A percentile compares a stretch with the other conserved stretches of the same genome.
Evolutionary conservation across 805 yeast genomes (phyloP).

Genomic region (Saccharomyces jurei): DNA sequence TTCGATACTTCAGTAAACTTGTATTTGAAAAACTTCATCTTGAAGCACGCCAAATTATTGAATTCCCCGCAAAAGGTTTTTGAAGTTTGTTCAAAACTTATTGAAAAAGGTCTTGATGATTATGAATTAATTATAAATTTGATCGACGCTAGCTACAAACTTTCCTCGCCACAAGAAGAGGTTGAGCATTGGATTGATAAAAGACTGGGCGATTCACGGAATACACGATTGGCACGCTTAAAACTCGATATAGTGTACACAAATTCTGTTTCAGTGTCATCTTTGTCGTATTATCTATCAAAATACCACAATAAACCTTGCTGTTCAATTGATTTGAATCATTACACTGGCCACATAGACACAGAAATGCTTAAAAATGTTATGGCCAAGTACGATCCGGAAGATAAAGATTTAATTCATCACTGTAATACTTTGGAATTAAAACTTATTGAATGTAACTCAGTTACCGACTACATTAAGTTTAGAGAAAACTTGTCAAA

Average conservation of each 20-base stretch:
- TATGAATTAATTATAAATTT: slow-evolving; percentile 34
- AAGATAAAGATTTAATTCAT: slow-evolving; percentile 38
- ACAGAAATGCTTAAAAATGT: slow-evolving; percentile 11
- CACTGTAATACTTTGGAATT: slow-evolving; percentile 35
- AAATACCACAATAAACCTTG: slow-evolving; percentile 50
- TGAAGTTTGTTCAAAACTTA: slow-evolving; percentile 34
- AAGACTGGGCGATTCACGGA: slow-evolving; percentile 38
- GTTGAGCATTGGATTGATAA: slow-evolving; percentile 25
- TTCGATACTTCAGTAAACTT: slow-evolving; percentile 40
- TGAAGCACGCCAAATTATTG: slow-evolving; percentile 38
- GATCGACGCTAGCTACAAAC: slow-evolving; percentile 53
- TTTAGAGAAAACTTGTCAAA: slow-evolving; percentile 31
- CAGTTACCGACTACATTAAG: slow-evolving; percentile 33
- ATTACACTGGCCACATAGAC: slow-evolving; percentile 26
- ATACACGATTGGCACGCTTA: slow-evolving; percentile 46
- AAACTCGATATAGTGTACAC: slow-evolving; percentile 32
- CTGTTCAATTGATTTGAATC: slow-evolving; percentile 52
- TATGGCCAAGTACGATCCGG: slow-evolving; percentile 14
- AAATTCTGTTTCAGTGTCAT: slow-evolving; percentile 19
- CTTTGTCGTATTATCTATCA: slow-evolving; percentile 36
- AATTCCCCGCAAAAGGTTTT: slow-evolving; percentile 40
- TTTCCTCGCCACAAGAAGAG: slow-evolving; percentile 38
- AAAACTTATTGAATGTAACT: slow-evolving; percentile 11
- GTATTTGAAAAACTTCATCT: slow-evolving; percentile 49
- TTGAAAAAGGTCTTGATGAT: slow-evolving; percentile 59